Percentiles rank a stretch among this genome's conserved stretches.
Evolutionary conservation across 2,329 filamentous ascomycete genomes (phyloP).

Genomic region (Colletotrichum siamense): DNA sequence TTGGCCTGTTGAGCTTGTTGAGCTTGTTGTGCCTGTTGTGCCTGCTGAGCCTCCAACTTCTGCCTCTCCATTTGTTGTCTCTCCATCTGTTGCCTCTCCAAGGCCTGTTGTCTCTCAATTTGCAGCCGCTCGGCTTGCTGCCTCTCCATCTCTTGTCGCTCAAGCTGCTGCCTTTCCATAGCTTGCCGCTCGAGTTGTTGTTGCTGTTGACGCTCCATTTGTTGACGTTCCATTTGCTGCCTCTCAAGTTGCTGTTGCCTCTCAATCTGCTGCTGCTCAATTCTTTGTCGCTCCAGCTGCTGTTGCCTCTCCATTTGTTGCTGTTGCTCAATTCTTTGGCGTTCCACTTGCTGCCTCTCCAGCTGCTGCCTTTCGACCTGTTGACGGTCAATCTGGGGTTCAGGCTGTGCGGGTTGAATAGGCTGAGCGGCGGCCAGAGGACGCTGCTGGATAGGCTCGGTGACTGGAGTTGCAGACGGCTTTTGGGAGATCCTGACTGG

Average conservation of each 20-base stretch:
- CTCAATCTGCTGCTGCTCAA: constrained; percentile 27
- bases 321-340: constrained; percentile 25
- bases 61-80: constrained; percentile 14
- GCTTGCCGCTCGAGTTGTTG: constrained; percentile 7
- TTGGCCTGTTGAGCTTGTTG: constrained; percentile 26
- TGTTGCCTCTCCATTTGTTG: constrained; percentile 33
- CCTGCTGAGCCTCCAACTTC: constrained; percentile 31
- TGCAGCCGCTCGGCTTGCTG: constrained; percentile 29
- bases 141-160: constrained; percentile 21
- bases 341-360: constrained; percentile 20
- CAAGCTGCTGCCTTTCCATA: constrained; percentile 26
- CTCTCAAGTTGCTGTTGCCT: constrained; percentile 23
- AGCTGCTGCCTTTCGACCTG: constrained; percentile 27
- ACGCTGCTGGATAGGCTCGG: constrained; percentile 39
- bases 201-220: neutral
- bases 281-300: constrained; percentile 26
- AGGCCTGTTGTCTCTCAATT: constrained; percentile 19
- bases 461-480: constrained; percentile 32
- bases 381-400: constrained; percentile 31
- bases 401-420: constrained; percentile 34
- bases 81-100: constrained; percentile 5
- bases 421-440: constrained; percentile 40
- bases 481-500: constrained; percentile 48
- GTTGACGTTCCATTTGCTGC: neutral
- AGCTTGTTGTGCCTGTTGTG: constrained; percentile 27